Evolutionary conservation across 768 basidiomycete genomes (phyloP), one percentile per base, ranked within the genome.

Genomic region (Tricholoma flavovirens): DNA sequence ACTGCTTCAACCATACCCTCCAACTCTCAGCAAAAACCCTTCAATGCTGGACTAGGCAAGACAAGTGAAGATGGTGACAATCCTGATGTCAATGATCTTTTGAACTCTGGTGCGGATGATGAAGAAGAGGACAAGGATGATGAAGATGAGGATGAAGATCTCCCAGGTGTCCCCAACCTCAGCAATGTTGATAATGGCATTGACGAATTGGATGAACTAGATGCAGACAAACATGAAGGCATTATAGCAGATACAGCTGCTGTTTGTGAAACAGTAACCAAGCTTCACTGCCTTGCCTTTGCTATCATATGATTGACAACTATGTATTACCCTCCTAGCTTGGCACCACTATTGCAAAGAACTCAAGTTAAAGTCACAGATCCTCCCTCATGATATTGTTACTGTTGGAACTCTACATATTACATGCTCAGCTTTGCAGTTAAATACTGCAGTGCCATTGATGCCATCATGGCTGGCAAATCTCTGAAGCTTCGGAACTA

Each of bases 1-100:
- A 62, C 0, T 79, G 77, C 59, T 75, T 79, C 54, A 53, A 60
- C 1, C 77, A 78, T 45, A 63, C 71, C 5, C 14, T 75, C 17
- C 75, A 73, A 45, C 62, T 78, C 0, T 62, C 72, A 1, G 73
- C 71, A 0, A 72, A 74, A 46, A 60, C 57, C 0, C 15, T 33
- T 33, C 10, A 33, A 33, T 33, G 33, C 8, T 33, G 33, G 33
- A 33, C 8, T 33, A 33, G 33, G 33, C 33, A 33, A 33, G 33
- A 33, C 33, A 33, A 33, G 11, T 11, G 10, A 33, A 11, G 33
- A 42, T n/a, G 32, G 36, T 3, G 49, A 56, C 1, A 32, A 51
- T 11, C 32, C 14, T 12, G 36, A n/a, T 38, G 6, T 26, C 4
- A 24, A 51, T 9, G 61, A 67, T 6, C 48, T 58, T 14, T n/a